Evolutionary conservation across 2,329 filamentous ascomycete genomes (phyloP), one percentile per base, ranked within the genome.

Genomic region (Aspergillus japonicus): DNA sequence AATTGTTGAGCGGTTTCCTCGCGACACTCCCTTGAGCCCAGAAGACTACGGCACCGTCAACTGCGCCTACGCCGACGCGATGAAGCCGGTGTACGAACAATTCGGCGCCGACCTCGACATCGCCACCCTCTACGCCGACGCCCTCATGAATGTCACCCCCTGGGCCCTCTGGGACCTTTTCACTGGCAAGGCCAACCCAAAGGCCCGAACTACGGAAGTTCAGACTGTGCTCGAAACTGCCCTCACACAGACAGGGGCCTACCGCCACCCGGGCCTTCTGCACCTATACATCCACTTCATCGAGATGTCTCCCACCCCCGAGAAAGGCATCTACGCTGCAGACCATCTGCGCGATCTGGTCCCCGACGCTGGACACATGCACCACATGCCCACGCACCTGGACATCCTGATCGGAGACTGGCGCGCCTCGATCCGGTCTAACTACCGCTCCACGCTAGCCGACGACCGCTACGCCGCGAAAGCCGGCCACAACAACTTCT

Each of bases 381-480:
- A 86, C 39, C 89, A 91, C 69, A 93, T 93, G 90, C 89, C 89
- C 0, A 86, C 86, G 0, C 90, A 93, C 70, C 81, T 92, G 23
- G 89, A 93, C 69, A 83, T 90, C 7, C 81, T 92, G 0, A 82
- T 87, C 19, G 90, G 90, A 10, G 85, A 91, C 66, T 93, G 91
- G 68, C 77, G 82, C 19, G 79, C 80, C 4, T 87, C 88, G 1
- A 86, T 92, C 52, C 78, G 78, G 2, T 87, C 87, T 5, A 94
- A 92, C 71, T 76, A 81, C 2, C 81, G 83, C 24, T 89, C 89
- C 7, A 87, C 89, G 44, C 68, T 75, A 0, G 89, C 88, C 0
- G 89, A 93, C 68, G 84, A 89, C 53, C 85, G 84, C 63, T 92
- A 84, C 68, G 80, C 90, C 2, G 72, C 75, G 0, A 77, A 80